phyloP scores from a whole-genome alignment of 192 early-diverging fungal genomes.

The Entomortierella parvispora region DNA sequence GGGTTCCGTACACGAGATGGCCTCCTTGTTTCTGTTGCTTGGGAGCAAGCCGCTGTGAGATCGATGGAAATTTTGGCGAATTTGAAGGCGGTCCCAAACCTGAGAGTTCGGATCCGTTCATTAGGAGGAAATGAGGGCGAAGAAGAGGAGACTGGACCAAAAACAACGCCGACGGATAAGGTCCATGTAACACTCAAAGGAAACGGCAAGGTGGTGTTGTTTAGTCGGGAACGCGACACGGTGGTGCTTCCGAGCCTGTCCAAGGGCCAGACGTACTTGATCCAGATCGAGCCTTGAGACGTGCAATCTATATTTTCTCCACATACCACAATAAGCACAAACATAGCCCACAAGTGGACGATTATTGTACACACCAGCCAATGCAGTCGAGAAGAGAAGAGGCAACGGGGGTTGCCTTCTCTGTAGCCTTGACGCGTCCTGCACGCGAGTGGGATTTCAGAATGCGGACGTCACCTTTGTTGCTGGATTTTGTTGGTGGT shows the following conservation, averaged over 20 bases:
- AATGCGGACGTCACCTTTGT: too few relatives aligned
- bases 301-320: too few relatives aligned
- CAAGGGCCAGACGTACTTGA: slow-evolving; percentile 34
- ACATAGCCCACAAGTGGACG: too few relatives aligned
- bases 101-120: slow-evolving; percentile 13
- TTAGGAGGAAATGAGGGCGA: slow-evolving; percentile 14
- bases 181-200: slow-evolving; percentile 23
- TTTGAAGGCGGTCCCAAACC: slow-evolving; percentile 6
- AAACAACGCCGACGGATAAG: slow-evolving; percentile 18
- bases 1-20: slow-evolving; percentile 37
- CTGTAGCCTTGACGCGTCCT: too few relatives aligned
- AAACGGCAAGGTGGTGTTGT: slow-evolving; percentile 2
- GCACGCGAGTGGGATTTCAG: too few relatives aligned
- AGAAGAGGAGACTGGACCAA: neutral
- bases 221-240: slow-evolving; percentile 6
- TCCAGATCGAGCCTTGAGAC: slow-evolving; percentile 22
- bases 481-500: too few relatives aligned
- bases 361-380: too few relatives aligned
- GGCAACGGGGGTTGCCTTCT: too few relatives aligned
- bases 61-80: slow-evolving; percentile 9
- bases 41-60: slow-evolving; percentile 15
- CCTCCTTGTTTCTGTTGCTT: slow-evolving; percentile 11
- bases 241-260: slow-evolving; percentile 15
- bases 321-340: neutral
- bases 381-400: too few relatives aligned